Base-by-base conservation (phyloP, 805 yeast species). In the Metschnikowia drakensbergensis region DNA sequence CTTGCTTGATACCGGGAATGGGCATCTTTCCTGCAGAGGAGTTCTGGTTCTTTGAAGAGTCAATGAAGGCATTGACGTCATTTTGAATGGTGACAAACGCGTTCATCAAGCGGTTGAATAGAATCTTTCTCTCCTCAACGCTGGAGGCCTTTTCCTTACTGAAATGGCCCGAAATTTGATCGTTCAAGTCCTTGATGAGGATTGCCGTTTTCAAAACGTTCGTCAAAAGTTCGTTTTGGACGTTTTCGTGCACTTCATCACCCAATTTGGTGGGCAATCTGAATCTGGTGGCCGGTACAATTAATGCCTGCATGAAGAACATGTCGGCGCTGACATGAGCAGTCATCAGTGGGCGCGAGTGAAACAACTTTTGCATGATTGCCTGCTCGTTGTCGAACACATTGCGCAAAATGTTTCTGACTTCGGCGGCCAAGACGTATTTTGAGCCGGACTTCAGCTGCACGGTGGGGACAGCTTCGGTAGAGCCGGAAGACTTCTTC, bases 211-310 rank as follows among this genome's bases (percentile, higher is more conserved):
- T 86, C 60, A 94, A 74, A 45, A 95, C 79, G 59, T 83, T 86
- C 25, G 94, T 78, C 42, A 94, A 74, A 49, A 91, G 75, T 69
- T 91, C 96, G 67, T 94, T 95, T 71, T 90, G 96, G 42, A 94
- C 73, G 66, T 89, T 91, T 70, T 94, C 97, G 67, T 94, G 98
- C 52, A 92, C 80, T 66, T 89, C 97, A 48, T 94, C 99, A 48
- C 99, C 99, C 50, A 94, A 75, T 67, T 91, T 91, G 11, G 96
- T 85, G n/a, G 99, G 99, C 57, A 91, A 77, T 67, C 99, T 81
- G 76, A 94, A 94, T 67, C 98, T 79, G 2, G 98, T 95, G 44
- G 99, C 91, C 33, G 99, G 99, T 35, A 95, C 98, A 36, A 90
- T 84, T 50, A 94, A 72, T 4, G 89, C 83, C 57, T 88, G 91